Evolutionary conservation across 148 eudicot genomes (phyloP), one percentile per base, ranked within the genome.

Genomic region (Chenopodium quinoa): DNA sequence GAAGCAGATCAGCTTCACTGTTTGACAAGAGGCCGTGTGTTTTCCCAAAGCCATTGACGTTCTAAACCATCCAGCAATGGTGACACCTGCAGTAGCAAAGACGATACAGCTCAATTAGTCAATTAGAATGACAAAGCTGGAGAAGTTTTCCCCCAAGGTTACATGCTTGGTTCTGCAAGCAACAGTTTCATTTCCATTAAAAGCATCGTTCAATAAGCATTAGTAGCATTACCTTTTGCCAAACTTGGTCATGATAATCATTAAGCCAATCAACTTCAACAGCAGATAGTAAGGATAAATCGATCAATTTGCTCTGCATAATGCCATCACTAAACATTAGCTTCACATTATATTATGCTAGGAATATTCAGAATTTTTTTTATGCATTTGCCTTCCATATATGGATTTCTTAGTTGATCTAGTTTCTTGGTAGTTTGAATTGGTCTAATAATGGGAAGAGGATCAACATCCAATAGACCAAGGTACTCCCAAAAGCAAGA

Each of bases 11-110:
- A 25, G 23, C 16, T 34, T 78, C 40, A 89, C 7, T 81, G 88
- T 80, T 86, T 89, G 16, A 75, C 82, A 67, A 96, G 81, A 4
- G 93, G 94, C 65, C 92, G 89, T 9, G 99, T 96, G 84, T 91
- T 96, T 78, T 91, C 88, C 97, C 94, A 88, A 4, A 96, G 95
- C 99, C 99, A 96, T 58, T 96, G 84, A 9, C 86, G 88, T 1
- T 93, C 91, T 62, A 90, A 82, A 79, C 95, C 97, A 81, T 89
- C 90, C 83, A 96, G 74, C 86, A 91, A 83, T 1, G 95, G 92
- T 23, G 99, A 96, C 71, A 96, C 95, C 99, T 93, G 86, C 54
- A 73, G 63, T n/a, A 17, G 12, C 12, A 25, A 32, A 68, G 48
- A 60, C 75, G 3, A 47, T 29, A 20, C 67, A 34, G 46, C 12